Base-by-base conservation (phyloP, 768 basidiomycete genomes). In the Lentinus tigrinus region DNA sequence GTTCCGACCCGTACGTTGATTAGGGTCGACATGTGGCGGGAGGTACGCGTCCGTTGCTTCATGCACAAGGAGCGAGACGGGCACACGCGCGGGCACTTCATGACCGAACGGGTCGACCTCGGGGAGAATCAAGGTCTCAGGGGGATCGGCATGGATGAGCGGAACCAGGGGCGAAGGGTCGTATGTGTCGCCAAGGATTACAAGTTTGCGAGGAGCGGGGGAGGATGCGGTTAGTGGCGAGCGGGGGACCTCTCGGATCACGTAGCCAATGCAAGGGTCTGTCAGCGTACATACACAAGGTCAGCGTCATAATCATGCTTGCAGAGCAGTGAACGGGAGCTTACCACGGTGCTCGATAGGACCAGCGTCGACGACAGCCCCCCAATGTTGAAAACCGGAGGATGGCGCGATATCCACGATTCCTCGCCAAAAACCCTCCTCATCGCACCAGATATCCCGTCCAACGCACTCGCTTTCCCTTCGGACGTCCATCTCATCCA, bases 261-360 rank as follows among this genome's bases (percentile, higher is more conserved):
- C 75, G 68, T 89, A 95, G 16, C 91, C 93, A 54, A 95, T 73
- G 67, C 89, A 94, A 1, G 87, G 85, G 65, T 88, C 91, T 90
- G 63, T 24, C 43, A 48, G 39, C 36, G 49, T 17, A 34, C n/a
- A 47, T 39, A 49, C 27, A n/a, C 2, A 23, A 24, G 34, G 55
- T 2, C 47, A 23, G 47, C 27, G 26, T 49, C 21, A 27, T 16
- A 16, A 24, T 9, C 4, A 4, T 3, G 19, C 17, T 34, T 14
- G 6, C n/a, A 6, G 24, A 16, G 44, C 34, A 36, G 27, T 39
- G 34, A 21, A 21, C 47, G 21, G 42, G 36, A 10, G 66, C 80
- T 58, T 55, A 89, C 91, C 86, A 72, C 91, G 81, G 69, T 95
- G 93, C 34, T 74, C 64, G 51, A 95, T 88, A 1, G 88, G 87